Evolutionary conservation across 2,329 filamentous ascomycete species (phyloP).

Genomic region (Apiospora arundinis): DNA sequence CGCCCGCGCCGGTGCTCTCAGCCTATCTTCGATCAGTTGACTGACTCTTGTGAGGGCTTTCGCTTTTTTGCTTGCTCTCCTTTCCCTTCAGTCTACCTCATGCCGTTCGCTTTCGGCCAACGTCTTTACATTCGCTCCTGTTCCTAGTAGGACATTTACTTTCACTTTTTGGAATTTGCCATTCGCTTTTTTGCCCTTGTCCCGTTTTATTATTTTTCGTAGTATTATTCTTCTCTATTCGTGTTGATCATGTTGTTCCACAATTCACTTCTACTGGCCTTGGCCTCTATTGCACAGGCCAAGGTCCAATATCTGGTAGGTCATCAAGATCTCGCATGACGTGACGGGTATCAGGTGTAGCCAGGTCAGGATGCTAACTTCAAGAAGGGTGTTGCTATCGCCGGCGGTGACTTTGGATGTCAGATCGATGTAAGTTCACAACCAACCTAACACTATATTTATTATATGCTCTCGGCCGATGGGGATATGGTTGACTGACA

Average conservation of each 20-base stretch:
- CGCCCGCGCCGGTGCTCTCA: background rate
- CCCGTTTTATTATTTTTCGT: conserved; percentile 21
- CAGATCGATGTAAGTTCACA: conserved; percentile 47
- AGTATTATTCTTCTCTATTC: conserved; percentile 25
- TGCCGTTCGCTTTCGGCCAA: conserved; percentile 8
- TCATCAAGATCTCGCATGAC: conserved; percentile 18
- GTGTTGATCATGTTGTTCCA: conserved; percentile 38
- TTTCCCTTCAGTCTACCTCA: background rate
- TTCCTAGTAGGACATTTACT: conserved; percentile 15
- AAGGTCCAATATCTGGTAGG: conserved; percentile 39
- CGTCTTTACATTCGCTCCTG: conserved; percentile 16
- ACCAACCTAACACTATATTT: background rate
- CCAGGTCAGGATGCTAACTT: background rate
- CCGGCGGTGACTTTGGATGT: conserved; percentile 56
- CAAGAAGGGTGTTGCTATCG: conserved; percentile 50
- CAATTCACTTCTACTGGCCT: conserved; percentile 30
- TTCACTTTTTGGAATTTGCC: conserved; percentile 23
- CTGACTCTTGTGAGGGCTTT: conserved; percentile 14
- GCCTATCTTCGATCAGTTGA: conserved; percentile 2
- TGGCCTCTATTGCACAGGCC: conserved; percentile 32
- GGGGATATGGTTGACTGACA: conserved; percentile 4
- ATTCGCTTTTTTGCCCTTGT: background rate
- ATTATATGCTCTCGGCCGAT: background rate
- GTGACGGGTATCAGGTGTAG: background rate
- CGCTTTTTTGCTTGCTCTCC: background rate